phyloP scores from a whole-genome alignment of 1,139 yeast genomes.

The Geotrichum fermentans region DNA sequence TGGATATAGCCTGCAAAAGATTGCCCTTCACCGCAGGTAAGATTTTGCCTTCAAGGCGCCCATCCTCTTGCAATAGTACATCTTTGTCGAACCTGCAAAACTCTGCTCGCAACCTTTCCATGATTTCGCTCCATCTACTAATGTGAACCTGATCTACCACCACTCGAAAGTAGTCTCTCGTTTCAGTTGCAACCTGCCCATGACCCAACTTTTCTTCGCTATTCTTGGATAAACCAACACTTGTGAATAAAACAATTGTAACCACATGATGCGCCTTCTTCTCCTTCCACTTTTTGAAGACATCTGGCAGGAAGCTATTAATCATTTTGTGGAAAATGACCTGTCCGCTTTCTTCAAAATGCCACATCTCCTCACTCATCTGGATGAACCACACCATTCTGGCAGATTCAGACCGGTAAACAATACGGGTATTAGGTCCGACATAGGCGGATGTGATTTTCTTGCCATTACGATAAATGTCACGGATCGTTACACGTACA shows the following conservation, averaged over 20 bases:
- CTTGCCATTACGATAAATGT: constrained; percentile 67
- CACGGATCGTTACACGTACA: constrained; percentile 59
- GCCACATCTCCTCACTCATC: constrained; percentile 95
- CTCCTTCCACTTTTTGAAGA: constrained; percentile 82
- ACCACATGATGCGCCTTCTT: constrained; percentile 85
- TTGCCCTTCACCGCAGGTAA: constrained; percentile 89
- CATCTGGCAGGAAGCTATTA: constrained; percentile 82
- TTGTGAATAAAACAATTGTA: constrained; percentile 81
- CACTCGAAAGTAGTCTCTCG: constrained; percentile 80
- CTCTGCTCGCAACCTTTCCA: constrained; percentile 81
- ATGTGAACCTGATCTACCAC: constrained; percentile 94
- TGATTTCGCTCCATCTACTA: constrained; percentile 77
- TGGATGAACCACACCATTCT: constrained; percentile 78
- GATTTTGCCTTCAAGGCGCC: constrained; percentile 41
- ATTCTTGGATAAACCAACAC: constrained; percentile 51
- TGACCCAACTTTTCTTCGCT: constrained; percentile 33
- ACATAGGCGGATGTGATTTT: constrained; percentile 52
- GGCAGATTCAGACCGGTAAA: constrained; percentile 88
- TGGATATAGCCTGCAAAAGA: constrained; percentile 75
- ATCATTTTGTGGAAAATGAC: constrained; percentile 88
- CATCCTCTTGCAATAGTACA: constrained; percentile 49
- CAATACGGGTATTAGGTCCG: constrained; percentile 69
- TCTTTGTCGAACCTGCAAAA: constrained; percentile 79
- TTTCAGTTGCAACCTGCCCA: constrained; percentile 67
- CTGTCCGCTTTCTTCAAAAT: constrained; percentile 94